These are phyloP conservation scores for Chamaecyparis obtusa DNA, from an alignment of 75 land plant genomes.

Conservation along the genomic window DNA sequence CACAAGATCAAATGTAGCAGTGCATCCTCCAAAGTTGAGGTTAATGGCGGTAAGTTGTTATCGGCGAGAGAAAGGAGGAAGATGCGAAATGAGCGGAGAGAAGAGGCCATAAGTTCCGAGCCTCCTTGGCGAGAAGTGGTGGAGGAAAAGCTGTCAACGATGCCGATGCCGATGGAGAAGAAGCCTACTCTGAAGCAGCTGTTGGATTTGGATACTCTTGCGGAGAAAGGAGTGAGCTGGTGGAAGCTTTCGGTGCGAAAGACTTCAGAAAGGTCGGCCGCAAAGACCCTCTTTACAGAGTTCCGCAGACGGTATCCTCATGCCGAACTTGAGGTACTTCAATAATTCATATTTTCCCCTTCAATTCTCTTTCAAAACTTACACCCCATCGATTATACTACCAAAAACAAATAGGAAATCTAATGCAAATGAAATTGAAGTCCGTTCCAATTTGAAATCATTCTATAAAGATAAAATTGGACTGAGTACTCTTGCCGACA, in stretches of 20 bases:
- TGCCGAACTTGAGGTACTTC: conserved; percentile 59
- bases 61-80: conserved; percentile 70
- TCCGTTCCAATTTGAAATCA: background rate
- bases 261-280: conserved; percentile 32
- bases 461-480: too few relatives aligned
- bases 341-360: background rate
- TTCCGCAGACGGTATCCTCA: conserved; percentile 45
- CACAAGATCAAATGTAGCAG: background rate
- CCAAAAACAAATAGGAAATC: background rate
- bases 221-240: conserved; percentile 74
- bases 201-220: conserved; percentile 58
- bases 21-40: conserved; percentile 1
- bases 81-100: conserved; percentile 72
- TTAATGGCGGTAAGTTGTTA: conserved; percentile 13
- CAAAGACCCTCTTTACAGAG: conserved; percentile 36
- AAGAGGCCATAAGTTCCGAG: conserved; percentile 24
- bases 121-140: conserved; percentile 75
- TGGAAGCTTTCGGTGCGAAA: conserved; percentile 64
- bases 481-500: too few relatives aligned
- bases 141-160: conserved; percentile 48
- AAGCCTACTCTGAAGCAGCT: conserved; percentile 34
- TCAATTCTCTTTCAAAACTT: background rate
- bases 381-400: background rate
- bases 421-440: background rate
- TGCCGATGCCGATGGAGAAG: conserved; percentile 56